phyloP scores from a whole-genome alignment of 1,284 basidiomycete genomes.

The Trichosporon coremiiforme region DNA sequence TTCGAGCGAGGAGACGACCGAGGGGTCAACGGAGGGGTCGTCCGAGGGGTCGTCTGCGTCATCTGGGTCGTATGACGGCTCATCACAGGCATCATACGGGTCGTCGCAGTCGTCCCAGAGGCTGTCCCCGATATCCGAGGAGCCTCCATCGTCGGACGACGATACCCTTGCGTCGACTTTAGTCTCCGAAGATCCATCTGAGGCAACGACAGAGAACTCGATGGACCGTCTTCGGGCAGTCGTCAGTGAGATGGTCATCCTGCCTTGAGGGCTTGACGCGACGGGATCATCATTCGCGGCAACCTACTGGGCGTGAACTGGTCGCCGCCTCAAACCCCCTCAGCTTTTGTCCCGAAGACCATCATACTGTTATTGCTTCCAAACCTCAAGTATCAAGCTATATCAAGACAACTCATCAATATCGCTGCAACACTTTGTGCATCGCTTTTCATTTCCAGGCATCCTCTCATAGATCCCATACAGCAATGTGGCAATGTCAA shows the following conservation, averaged over 20 bases:
- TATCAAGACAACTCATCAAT: no score
- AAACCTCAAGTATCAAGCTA: no score
- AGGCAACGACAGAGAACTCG: background rate
- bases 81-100: background rate
- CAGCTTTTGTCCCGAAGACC: no score
- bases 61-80: no score
- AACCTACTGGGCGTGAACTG: no score
- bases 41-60: background rate
- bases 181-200: background rate
- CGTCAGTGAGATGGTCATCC: background rate
- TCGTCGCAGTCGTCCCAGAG: background rate
- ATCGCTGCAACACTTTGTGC: no score
- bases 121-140: background rate
- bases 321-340: no score
- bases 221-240: background rate
- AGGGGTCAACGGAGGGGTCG: background rate
- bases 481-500: no score
- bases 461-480: no score
- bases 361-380: no score
- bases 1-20: background rate
- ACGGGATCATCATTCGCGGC: no score
- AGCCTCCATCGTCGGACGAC: background rate
- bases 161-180: background rate
- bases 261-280: background rate
- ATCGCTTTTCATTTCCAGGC: no score